These are phyloP conservation scores for Magnaporthiopsis poae DNA, from an alignment of 2,329 filamentous ascomycete genomes.

Conservation along the genomic window DNA sequence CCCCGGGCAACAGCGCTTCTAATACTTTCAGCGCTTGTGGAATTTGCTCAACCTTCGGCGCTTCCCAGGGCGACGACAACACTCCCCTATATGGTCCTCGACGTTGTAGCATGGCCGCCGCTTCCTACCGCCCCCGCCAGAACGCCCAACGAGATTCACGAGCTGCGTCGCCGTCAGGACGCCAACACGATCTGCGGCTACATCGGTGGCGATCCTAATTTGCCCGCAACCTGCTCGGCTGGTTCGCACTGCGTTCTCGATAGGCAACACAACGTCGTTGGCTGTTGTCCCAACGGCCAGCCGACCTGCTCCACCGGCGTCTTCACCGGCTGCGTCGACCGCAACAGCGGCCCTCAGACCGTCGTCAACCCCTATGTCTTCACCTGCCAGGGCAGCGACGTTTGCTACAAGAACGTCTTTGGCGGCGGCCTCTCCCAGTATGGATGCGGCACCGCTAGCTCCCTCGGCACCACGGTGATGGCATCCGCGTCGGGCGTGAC, in stretches of 20 bases:
- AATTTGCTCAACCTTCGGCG: slow-evolving; percentile 18
- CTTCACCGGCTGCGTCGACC: slow-evolving; percentile 48
- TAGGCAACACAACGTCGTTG: slow-evolving; percentile 18
- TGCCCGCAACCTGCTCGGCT: slow-evolving; percentile 47
- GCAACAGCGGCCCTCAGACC: slow-evolving; percentile 37
- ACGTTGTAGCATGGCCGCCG: slow-evolving; percentile 24
- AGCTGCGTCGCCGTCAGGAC: slow-evolving; percentile 30
- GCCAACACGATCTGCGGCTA: slow-evolving; percentile 49
- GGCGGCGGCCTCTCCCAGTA: slow-evolving; percentile 47
- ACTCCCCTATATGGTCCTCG: slow-evolving; percentile 20
- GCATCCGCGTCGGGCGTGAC: slow-evolving; percentile 35
- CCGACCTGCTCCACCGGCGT: slow-evolving; percentile 43
- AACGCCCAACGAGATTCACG: slow-evolving; percentile 23
- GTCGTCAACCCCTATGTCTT: slow-evolving; percentile 47
- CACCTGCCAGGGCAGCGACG: slow-evolving; percentile 40
- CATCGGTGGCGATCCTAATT: slow-evolving; percentile 39
- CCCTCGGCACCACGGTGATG: slow-evolving; percentile 38
- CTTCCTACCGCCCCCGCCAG: slow-evolving; percentile 31
- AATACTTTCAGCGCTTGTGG: slow-evolving; percentile 18
- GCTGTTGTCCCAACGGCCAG: slow-evolving; percentile 38
- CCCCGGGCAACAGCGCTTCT: slow-evolving; percentile 22
- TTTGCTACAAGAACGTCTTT: slow-evolving; percentile 47
- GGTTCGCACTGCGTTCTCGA: slow-evolving; percentile 48
- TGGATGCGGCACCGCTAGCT: slow-evolving; percentile 43
- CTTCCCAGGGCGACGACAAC: slow-evolving; percentile 18